Evolutionary conservation across 345 rosid genomes (phyloP), one percentile per base, ranked within the genome.

Genomic region (Syzygium oleosum): DNA sequence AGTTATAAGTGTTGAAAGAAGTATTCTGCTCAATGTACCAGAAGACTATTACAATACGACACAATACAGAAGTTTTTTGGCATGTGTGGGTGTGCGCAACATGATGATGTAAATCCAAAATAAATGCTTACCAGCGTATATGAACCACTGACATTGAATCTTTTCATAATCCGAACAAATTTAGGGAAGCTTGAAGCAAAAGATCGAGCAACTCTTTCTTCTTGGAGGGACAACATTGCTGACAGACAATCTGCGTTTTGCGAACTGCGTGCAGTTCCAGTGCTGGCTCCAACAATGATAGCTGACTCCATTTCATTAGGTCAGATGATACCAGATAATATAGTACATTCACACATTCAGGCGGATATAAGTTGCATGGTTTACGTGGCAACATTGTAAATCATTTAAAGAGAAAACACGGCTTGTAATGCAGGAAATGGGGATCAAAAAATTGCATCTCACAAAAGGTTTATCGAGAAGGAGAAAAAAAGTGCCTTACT

Each of bases 91-190:
- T 34, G 23, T 68, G 46, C 19, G 46, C 80, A 68, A 34, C 46
- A 34, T 68, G 46, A 34, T 68, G 9, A 34, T 34, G 38, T 68
- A 34, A 41, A 34, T 34, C 80, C 9, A 19, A 73, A 38, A 22
- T 19, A 86, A 85, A 29, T 87, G 87, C 94, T 91, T 79, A 93
- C 94, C 90, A 93, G 88, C 51, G 96, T 93, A 88, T 91, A 93
- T 27, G 95, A 94, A 85, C 96, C 96, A 88, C 95, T 91, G 89
- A 92, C 52, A 73, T 93, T 94, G 92, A 94, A 93, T 90, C 92
- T 92, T 88, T 87, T 94, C 96, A 93, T 94, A 85, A 93, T 91
- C 86, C 94, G 89, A 84, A 92, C 94, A 91, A 94, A 94, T 85
- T 87, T 90, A 51, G 96, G 96, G 87, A 90, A 93, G 84, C 79